Evolutionary conservation across 2,329 filamentous ascomycete genomes (phyloP), one percentile per base, ranked within the genome.

Genomic region (Penicillium sp.): DNA sequence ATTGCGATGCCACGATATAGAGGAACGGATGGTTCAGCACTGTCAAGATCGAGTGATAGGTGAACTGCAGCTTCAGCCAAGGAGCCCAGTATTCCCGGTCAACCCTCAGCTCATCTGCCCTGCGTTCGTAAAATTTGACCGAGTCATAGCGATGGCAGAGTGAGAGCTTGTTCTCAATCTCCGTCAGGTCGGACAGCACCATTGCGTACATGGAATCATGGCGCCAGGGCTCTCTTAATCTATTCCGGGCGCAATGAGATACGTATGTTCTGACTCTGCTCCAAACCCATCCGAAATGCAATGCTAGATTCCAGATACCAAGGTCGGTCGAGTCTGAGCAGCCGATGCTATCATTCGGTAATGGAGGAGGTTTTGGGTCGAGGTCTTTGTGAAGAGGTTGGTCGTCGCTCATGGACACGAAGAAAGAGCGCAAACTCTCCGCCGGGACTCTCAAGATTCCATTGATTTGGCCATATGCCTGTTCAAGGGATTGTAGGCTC

Each of bases 1-100:
- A 67, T 44, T 74, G 71, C 1, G 72, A 70, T 2, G 69, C 70
- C 9, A 73, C 63, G 10, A 74, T 73, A 50, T 75, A 74, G 6
- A 75, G 60, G 42, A 75, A 75, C 0, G 72, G 72, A 38, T 75
- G 72, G 46, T 75, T 75, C 23, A 75, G 52, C 2, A 74, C 68
- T 0, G 70, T 72, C 8, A 67, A 63, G 32, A 75, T 74, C 9
- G 65, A 65, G 34, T 75, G 72, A 50, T 75, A 75, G 1, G 68
- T 73, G 46, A 75, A 73, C 45, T 75, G 72, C 34, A 73, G 61
- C 48, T 72, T 73, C 12, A 75, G 51, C 72, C 72, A 75, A 0
- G 72, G 68, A 0, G 64, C 64, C 70, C 71, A 75, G 49, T 75
- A 75, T 36, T 68, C 65, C 2, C 67, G 61, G 35, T 71, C 68